Base-by-base conservation (phyloP, 2,329 filamentous ascomycete genomes). In the Trichophyton benhamiae region DNA sequence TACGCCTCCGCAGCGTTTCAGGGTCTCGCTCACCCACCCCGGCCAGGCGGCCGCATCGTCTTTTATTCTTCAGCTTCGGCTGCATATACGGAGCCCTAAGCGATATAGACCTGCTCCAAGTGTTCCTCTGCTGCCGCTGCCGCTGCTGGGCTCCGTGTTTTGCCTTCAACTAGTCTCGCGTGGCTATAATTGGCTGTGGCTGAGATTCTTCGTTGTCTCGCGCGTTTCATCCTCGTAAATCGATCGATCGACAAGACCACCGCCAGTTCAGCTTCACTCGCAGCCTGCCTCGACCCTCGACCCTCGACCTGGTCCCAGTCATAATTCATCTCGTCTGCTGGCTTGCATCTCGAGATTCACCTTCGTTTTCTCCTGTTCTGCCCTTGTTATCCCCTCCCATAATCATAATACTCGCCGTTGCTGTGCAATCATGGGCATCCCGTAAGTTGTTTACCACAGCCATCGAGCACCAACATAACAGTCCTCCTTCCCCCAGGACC, bases 391-490 rank as follows among this genome's bases (percentile, higher is more conserved):
- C 42, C 42, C 27, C n/a, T 52, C 48, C n/a, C 15, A 44, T 44
- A 44, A 22, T 53, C 11, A 8, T n/a, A 59, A 44, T 27, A 33
- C 41, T 48, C 22, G 30, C 38, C n/a, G 49, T 53, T 53, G 25
- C 55, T 58, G 33, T 42, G 46, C 64, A 65, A 66, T 57, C 62
- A 76, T 76, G 74, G 74, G 74, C 66, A 74, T 76, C 57, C 74
- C 74, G 74, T 76, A 68, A 72, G 73, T 58, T 48, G 15, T 44
- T 41, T 59, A 17, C 13, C 20, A 2, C 53, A 30, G 27, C 2
- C 13, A 15, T 33, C 8, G 13, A 9, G 15, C 3, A 25, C 9
- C 3, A 22, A 48, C n/a, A 48, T n/a, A 38, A 38, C 42, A 46
- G 42, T 20, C 36, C 20, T 1, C 5, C 27, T 1, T 6, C 27